Evolutionary conservation across 2,329 filamentous ascomycete genomes (phyloP).

Genomic region (Colletotrichum higginsianum): DNA sequence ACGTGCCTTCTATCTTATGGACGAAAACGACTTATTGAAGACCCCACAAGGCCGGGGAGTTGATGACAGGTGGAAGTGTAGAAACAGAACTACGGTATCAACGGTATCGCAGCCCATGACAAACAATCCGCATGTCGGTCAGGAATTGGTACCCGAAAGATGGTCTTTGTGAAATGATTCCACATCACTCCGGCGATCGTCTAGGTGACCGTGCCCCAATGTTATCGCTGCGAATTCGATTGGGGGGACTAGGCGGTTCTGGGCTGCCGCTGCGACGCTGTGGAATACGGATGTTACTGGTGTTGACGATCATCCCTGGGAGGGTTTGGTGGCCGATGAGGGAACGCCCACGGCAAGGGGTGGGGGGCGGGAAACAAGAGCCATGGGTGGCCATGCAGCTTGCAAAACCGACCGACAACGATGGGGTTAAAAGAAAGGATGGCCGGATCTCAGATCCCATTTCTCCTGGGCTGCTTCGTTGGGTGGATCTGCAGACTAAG

Average conservation of each 20-base stretch:
- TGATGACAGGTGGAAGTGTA: not conserved
- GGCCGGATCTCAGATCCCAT: slow-evolving; percentile 34
- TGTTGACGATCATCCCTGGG: slow-evolving; percentile 29
- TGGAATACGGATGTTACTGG: slow-evolving; percentile 10
- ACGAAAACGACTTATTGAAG: not conserved
- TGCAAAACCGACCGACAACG: not conserved
- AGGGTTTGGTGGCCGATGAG: slow-evolving; percentile 17
- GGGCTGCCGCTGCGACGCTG: slow-evolving; percentile 21
- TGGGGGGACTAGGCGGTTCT: slow-evolving; percentile 2
- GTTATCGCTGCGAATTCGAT: not conserved
- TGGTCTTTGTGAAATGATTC: slow-evolving; percentile 25
- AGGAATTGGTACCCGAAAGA: slow-evolving; percentile 14
- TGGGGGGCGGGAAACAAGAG: not conserved
- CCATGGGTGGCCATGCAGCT: not conserved
- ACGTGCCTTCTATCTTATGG: slow-evolving; percentile 21
- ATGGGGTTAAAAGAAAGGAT: slow-evolving; percentile 14
- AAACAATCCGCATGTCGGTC: not conserved
- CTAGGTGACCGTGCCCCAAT: slow-evolving; percentile 1
- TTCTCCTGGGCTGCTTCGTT: slow-evolving; percentile 1
- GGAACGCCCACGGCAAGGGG: slow-evolving; percentile 3
- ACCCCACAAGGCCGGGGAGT: not conserved
- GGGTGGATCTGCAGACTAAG: slow-evolving; percentile 4
- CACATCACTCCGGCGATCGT: slow-evolving; percentile 33
- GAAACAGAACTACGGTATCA: not conserved
- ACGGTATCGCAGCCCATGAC: not conserved